Percentiles rank a stretch among this genome's conserved stretches.
Evolutionary conservation across 1,284 basidiomycete species (phyloP).

Genomic region (Ustilago nuda): DNA sequence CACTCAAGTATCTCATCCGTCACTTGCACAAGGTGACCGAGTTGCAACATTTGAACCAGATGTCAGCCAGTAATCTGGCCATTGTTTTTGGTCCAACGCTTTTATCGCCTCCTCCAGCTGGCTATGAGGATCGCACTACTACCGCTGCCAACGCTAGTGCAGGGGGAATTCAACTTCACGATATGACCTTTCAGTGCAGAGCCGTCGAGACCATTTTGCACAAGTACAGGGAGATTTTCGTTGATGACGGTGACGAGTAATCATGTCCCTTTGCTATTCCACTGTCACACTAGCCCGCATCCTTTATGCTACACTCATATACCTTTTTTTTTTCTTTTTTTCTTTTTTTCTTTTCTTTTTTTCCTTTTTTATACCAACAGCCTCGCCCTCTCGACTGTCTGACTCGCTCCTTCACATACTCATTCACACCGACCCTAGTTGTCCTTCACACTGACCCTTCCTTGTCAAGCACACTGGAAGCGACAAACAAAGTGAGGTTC

Average conservation of each 20-base stretch:
- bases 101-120: constrained; percentile 53
- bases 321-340: background rate
- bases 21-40: constrained; percentile 78
- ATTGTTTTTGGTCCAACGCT: constrained; percentile 98
- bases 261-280: background rate
- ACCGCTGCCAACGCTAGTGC: background rate
- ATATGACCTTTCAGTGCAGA: constrained; percentile 66
- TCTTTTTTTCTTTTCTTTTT: no score
- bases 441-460: no score
- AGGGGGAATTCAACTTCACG: constrained; percentile 57
- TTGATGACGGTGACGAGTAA: constrained; percentile 58
- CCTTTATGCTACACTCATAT: constrained; percentile 4
- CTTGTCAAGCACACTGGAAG: background rate
- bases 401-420: no score
- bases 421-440: no score
- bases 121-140: constrained; percentile 9
- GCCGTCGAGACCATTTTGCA: constrained; percentile 68
- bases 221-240: constrained; percentile 66
- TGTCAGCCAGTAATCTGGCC: constrained; percentile 91
- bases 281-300: background rate
- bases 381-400: background rate
- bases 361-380: background rate
- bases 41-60: constrained; percentile 78
- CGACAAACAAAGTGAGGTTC: background rate
- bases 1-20: constrained; percentile 93